phyloP scores from a whole-genome alignment of 2,329 filamentous ascomycete genomes.

The Colletotrichum australisinense region DNA sequence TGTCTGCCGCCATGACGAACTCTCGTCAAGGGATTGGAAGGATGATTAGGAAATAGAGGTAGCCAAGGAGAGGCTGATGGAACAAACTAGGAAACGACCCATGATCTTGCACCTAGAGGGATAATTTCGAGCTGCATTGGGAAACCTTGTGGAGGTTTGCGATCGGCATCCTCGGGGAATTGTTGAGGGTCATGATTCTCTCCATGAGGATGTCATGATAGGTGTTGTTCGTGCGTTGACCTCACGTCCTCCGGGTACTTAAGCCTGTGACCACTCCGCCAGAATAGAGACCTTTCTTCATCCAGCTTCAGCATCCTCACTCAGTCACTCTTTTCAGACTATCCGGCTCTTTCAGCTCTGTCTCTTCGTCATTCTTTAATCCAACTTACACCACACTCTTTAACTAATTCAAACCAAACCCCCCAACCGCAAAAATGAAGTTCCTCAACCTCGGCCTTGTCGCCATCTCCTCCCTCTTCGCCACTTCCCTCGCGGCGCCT shows the following conservation, averaged over 20 bases:
- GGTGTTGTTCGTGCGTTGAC: not conserved
- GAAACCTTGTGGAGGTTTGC: not conserved
- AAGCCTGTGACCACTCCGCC: not conserved
- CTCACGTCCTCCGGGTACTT: slow-evolving; percentile 4
- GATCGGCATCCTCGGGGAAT: slow-evolving; percentile 8
- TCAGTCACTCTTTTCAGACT: slow-evolving; percentile 25
- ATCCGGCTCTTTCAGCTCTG: not conserved
- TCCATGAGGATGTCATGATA: not conserved
- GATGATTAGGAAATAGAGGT: not conserved
- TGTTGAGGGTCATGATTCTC: not conserved
- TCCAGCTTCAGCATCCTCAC: slow-evolving; percentile 30
- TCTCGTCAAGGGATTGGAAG: not conserved
- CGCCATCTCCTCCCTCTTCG: slow-evolving; percentile 25
- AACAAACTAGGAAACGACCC: not conserved
- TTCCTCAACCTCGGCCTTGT: slow-evolving; percentile 26
- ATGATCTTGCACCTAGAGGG: not conserved
- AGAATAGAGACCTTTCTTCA: not conserved
- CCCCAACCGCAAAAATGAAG: slow-evolving; percentile 21
- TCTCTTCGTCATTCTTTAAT: slow-evolving; percentile 10
- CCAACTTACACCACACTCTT: slow-evolving; percentile 20
- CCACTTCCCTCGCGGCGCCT: slow-evolving; percentile 20
- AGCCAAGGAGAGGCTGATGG: not conserved
- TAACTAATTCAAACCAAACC: slow-evolving; percentile 2
- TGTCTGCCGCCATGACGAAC: not conserved
- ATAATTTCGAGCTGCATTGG: slow-evolving; percentile 6